Base-by-base conservation (phyloP, 495 filamentous ascomycete genomes). In the Parathielavia hyrcaniae region DNA sequence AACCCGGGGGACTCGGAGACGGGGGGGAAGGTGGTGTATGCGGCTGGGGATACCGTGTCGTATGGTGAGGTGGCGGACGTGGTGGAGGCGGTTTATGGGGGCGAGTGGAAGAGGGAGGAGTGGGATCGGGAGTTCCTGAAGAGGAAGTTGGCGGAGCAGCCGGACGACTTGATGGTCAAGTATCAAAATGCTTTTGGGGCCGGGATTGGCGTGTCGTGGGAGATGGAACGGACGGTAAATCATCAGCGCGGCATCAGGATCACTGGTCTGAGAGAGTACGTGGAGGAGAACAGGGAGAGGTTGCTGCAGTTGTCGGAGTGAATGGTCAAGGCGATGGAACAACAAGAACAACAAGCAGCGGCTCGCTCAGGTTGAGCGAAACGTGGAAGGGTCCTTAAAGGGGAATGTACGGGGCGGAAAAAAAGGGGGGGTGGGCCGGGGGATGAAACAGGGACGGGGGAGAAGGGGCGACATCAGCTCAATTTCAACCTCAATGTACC, bases 171-270 rank as follows among this genome's bases (percentile, higher is more conserved):
- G 38, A 65, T 84, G 64, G 63, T 73, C 43, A 86, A 82, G 71
- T 87, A 88, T 64, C 66, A 80, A 60, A 69, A 76, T 45, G 75
- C 83, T 7, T 88, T 85, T 76, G 82, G 77, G 0, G 69, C 74
- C 44, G 80, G 82, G 4, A 67, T 64, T 12, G 84, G 84, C 2
- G 80, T 84, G 0, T 69, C 75, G 19, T 88, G 84, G 84, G 76
- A 79, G 51, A 62, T 72, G 68, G 67, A 73, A 10, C 61, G 55
- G 57, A 80, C 77, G 53, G 67, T 75, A 64, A 83, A 83, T 67
- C 49, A 53, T n/a, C 50, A 72, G 64, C 63, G 63, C 46, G 77
- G 75, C 11, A 71, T 83, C 13, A 50, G 60, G 38, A 50, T 79
- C 55, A 60, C 64, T 44, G 70, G 67, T 2, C 67, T 79, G 35